Conservation (phyloP, 345 rosid genomes). For the Reutealis trisperma region DNA sequence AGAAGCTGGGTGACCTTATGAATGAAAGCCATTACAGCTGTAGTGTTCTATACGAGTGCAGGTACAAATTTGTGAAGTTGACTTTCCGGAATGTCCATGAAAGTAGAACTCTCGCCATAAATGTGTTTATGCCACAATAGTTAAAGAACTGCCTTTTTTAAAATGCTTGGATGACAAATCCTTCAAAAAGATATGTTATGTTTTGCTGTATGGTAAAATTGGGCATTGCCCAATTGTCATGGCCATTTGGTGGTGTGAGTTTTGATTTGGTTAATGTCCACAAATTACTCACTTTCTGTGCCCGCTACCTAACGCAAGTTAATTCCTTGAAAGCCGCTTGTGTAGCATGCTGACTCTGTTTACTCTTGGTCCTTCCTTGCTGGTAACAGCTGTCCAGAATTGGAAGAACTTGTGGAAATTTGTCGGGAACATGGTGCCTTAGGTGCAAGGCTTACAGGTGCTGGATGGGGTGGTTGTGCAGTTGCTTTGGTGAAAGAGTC, state of each 20-base stretch:
- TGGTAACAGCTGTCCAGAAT: constrained; percentile 74
- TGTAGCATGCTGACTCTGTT: neutral
- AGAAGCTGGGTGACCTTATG: constrained; percentile 91
- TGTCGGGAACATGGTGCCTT: constrained; percentile 74
- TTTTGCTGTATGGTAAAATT: neutral
- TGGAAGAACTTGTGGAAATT: constrained; percentile 82
- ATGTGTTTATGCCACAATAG: no score
- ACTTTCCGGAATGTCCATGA: neutral
- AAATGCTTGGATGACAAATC: neutral
- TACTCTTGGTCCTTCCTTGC: neutral
- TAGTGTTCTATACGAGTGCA: constrained; percentile 90
- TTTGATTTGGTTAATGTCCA: neutral
- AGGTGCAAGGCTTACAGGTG: constrained; percentile 97
- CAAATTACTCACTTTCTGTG: neutral
- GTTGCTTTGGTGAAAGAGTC: constrained; percentile 84
- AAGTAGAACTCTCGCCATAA: neutral
- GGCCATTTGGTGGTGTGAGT: neutral
- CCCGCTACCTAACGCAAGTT: neutral
- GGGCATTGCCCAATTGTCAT: neutral
- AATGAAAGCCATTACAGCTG: constrained; percentile 94
- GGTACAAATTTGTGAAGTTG: constrained; percentile 39
- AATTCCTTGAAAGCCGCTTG: neutral
- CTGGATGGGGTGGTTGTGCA: constrained; percentile 99
- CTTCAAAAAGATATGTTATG: neutral
- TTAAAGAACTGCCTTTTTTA: neutral